A percentile compares a stretch with the other conserved stretches of the same genome.
Conservation (phyloP, 1,139 yeast genomes). For the Meyerozyma smithsonii region DNA sequence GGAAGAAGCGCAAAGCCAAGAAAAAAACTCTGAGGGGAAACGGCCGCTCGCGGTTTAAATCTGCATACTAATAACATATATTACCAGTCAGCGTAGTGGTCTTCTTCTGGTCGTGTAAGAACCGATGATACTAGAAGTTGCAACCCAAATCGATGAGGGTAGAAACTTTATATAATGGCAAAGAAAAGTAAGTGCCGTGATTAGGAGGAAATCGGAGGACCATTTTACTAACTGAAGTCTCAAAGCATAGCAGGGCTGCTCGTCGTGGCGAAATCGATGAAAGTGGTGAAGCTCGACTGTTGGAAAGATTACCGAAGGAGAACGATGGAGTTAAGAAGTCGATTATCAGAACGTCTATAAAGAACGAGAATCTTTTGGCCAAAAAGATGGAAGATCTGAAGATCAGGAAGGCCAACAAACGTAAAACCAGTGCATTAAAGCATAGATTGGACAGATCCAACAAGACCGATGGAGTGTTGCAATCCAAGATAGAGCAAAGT, state of each 20-base stretch:
- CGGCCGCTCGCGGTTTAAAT: constrained; percentile 5
- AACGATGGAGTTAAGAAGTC: constrained; percentile 57
- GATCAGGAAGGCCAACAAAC: constrained; percentile 30
- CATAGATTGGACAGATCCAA: constrained; percentile 44
- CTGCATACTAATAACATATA: constrained; percentile 2
- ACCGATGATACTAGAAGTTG: not conserved
- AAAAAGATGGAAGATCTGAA: constrained; percentile 48
- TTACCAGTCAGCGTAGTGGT: not conserved
- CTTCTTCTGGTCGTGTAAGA: not conserved
- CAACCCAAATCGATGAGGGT: constrained; percentile 8
- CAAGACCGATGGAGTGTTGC: constrained; percentile 51
- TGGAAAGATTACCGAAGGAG: constrained; percentile 53
- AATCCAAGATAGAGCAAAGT: constrained; percentile 60
- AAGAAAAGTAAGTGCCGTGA: constrained; percentile 24
- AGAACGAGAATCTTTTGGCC: constrained; percentile 57
- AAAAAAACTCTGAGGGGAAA: constrained; percentile 6
- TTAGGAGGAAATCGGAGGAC: not conserved
- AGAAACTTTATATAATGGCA: constrained; percentile 16
- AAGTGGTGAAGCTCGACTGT: constrained; percentile 41
- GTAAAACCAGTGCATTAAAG: constrained; percentile 31
- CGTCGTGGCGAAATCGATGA: constrained; percentile 52
- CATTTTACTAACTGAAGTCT: constrained; percentile 25
- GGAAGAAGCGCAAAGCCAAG: constrained; percentile 12
- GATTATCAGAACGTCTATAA: constrained; percentile 63
- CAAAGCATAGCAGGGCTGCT: constrained; percentile 74